Percentiles rank a stretch among this genome's conserved stretches.
phyloP scores from a whole-genome alignment of 1,139 yeast species.

The Geotrichum histeridarum region DNA sequence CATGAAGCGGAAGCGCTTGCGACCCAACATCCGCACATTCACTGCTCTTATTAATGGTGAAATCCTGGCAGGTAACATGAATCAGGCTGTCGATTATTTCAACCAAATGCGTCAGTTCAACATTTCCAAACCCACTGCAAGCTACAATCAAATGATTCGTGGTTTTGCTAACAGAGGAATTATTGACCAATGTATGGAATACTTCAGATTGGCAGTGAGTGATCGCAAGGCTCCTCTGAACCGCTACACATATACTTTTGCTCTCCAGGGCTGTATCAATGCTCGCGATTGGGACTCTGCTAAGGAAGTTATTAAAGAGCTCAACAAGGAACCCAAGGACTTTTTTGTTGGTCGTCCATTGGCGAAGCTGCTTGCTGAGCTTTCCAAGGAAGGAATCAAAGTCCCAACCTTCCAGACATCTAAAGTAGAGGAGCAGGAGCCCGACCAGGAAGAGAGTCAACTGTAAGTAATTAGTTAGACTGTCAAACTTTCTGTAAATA shows the following conservation, averaged over 20 bases:
- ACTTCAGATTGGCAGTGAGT: slow-evolving; percentile 38
- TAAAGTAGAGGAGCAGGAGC: not conserved
- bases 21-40: slow-evolving; percentile 43
- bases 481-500: not conserved
- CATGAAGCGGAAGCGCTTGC: slow-evolving; percentile 38
- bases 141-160: slow-evolving; percentile 58
- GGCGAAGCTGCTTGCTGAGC: slow-evolving; percentile 3
- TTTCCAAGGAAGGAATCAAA: slow-evolving; percentile 4
- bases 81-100: slow-evolving; percentile 49
- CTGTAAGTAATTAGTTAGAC: not conserved
- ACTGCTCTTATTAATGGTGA: slow-evolving; percentile 59
- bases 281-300: slow-evolving; percentile 38
- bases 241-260: slow-evolving; percentile 52
- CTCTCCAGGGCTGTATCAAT: slow-evolving; percentile 45
- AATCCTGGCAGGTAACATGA: slow-evolving; percentile 46
- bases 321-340: slow-evolving; percentile 10
- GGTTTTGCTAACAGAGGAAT: slow-evolving; percentile 44
- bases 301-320: slow-evolving; percentile 39
- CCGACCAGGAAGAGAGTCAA: not conserved
- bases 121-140: slow-evolving; percentile 41
- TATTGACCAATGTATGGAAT: slow-evolving; percentile 40
- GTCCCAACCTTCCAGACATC: slow-evolving; percentile 13
- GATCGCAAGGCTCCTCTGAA: slow-evolving; percentile 43
- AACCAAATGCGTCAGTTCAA: slow-evolving; percentile 42
- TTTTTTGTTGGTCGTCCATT: slow-evolving; percentile 15